Evolutionary conservation across 768 basidiomycete genomes (phyloP), one percentile per base, ranked within the genome.

Genomic region (Astraeus odoratus): DNA sequence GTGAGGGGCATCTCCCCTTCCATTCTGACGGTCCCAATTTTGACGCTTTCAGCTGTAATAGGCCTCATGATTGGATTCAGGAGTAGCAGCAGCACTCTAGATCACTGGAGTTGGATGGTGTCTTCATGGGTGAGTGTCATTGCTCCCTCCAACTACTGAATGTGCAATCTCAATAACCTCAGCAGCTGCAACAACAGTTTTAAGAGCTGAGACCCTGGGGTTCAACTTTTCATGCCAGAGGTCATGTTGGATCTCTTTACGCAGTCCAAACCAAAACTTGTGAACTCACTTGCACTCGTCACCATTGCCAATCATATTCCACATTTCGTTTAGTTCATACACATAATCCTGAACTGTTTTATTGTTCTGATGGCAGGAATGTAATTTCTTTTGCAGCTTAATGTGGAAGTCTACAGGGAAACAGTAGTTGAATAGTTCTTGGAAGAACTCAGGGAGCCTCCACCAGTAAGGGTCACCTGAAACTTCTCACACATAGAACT

Each of bases 401-500:
- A 54, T 30, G 0, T 52, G 25, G 35, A 57, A 52, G 24, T 56
- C 35, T 0, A 57, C 39, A 0, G 68, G 68, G 51, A 71, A 71
- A 24, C 68, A 67, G 20, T 65, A 65, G 18, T 69, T 54, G 43
- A 67, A 69, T n/a, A 71, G 13, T 23, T 56, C 60, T 3, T 43
- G 18, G 42, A 67, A 68, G 46, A 70, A 69, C 1, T 54, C 20
- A 8, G 50, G 26, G 0, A 70, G 24, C 0, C 23, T 47, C 66
- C 67, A 71, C 0, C 53, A 29, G 3, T 57, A 44, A 0, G 55
- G 44, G 5, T 57, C 56, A 1, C 47, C 39, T 0, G 67, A 50
- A 0, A 70, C 64, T 12, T 58, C 51, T n/a, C 56, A 48, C 1
- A 56, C 52, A 33, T 68, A 71, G 31, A 66, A 68, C 10, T 65